Evolutionary conservation across 805 yeast species (phyloP), one percentile per base, ranked within the genome.

Genomic region (Saccharomycopsis guyanensis): DNA sequence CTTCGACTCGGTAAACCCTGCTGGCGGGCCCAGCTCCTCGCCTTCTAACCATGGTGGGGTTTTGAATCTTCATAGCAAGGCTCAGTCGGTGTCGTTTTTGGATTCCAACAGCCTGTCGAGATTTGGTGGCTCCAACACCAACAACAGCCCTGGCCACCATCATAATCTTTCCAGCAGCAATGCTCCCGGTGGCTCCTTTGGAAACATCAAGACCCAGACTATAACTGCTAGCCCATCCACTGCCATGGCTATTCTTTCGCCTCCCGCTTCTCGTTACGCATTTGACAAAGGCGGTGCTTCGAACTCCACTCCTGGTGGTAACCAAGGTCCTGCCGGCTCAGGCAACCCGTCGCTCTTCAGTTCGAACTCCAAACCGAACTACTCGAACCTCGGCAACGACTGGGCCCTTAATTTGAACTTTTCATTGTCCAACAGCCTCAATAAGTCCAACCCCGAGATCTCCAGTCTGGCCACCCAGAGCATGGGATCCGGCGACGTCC

Each of bases 241-340:
- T 12, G 58, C 66, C 16, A 62, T 64, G 61, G 70, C 71, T 4
- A 55, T 68, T n/a, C 45, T 68, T 23, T 66, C 71, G 0, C 72
- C 72, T 2, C 68, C 72, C 3, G 68, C 69, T 0, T 59, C 64
- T 18, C 40, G 65, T 5, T 60, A 60, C 49, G 56, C 58, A 4
- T 62, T 59, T 51, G 63, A 53, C 13, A 43, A 38, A 29, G n/a
- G 33, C 5, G 15, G 15, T 7, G 7, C 13, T 12, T 19, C 27
- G 16, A 13, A 12, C 7, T 8, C 29, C 18, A 19, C 10, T 6
- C 45, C 29, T 3, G 27, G 31, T 16, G 45, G 33, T 18, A 29
- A 12, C 29, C 29, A 25, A 6, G 32, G 33, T 35, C n/a, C 12
- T 16, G 43, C 42, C 16, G 43, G 19, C 13, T 6, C 5, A 3